A percentile compares a stretch with the other conserved stretches of the same genome.
phyloP scores from a whole-genome alignment of 768 basidiomycete species.

The Termitomyces sp. region DNA sequence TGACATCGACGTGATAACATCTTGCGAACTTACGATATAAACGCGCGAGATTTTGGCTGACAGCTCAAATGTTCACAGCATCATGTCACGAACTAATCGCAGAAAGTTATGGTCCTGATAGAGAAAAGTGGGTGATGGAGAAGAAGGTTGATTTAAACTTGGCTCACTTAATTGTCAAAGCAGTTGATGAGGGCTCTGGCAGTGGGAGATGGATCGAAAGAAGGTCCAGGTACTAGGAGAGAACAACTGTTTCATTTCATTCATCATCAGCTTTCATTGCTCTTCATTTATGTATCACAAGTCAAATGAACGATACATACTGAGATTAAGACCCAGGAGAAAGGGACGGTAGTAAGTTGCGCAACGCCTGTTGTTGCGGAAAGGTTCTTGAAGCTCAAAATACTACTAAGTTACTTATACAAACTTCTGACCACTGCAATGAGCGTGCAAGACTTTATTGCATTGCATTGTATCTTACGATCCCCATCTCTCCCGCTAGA shows the following conservation, averaged over 20 bases:
- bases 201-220: not conserved
- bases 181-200: not conserved
- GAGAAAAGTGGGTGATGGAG: not conserved
- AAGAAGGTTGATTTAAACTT: not conserved
- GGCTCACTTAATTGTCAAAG: too few species aligned
- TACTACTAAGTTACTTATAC: too few species aligned
- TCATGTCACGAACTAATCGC: not conserved
- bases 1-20: too few species aligned
- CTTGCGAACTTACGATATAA: too few species aligned
- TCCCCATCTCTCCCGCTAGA: too few species aligned
- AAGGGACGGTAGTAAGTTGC: too few species aligned
- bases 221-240: not conserved
- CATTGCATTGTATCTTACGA: too few species aligned
- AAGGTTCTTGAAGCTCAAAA: too few species aligned
- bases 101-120: not conserved
- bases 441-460: too few species aligned
- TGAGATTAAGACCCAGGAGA: not conserved
- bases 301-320: not conserved
- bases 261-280: not conserved
- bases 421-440: too few species aligned
- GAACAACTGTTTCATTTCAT: not conserved
- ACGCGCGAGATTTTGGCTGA: not conserved
- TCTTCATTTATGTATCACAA: too few species aligned
- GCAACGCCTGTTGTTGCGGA: too few species aligned
- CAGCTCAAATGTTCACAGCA: not conserved